These are phyloP conservation scores for Fusarium robinianum DNA, from an alignment of 2,329 filamentous ascomycete species.

Conservation along the genomic window DNA sequence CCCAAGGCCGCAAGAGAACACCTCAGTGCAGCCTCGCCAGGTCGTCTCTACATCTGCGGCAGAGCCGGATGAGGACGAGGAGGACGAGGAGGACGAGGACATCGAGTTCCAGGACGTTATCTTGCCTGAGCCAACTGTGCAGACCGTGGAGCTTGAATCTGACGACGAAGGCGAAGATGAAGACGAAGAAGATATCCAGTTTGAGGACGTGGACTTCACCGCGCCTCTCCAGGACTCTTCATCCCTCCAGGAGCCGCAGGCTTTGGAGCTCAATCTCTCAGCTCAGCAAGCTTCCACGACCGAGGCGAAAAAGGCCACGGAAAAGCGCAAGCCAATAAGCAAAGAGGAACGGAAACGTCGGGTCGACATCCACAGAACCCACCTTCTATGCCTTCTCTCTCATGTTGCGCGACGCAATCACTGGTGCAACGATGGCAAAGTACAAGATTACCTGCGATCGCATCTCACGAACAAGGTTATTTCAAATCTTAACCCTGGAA, in stretches of 20 bases:
- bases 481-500: slow-evolving; percentile 69
- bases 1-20: too few relatives aligned
- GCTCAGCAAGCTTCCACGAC: slow-evolving; percentile 46
- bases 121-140: slow-evolving; percentile 53
- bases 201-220: slow-evolving; percentile 56
- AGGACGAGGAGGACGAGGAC: slow-evolving; percentile 49
- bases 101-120: slow-evolving; percentile 57
- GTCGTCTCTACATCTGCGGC: too few relatives aligned
- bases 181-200: slow-evolving; percentile 48
- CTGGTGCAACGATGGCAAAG: slow-evolving; percentile 81
- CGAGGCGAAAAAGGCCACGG: slow-evolving; percentile 37
- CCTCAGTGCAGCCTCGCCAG: too few relatives aligned
- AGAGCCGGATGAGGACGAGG: slow-evolving; percentile 34
- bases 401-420: slow-evolving; percentile 78
- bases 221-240: slow-evolving; percentile 32
- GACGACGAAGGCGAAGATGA: slow-evolving; percentile 52
- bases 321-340: slow-evolving; percentile 57
- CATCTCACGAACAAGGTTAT: slow-evolving; percentile 69
- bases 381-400: slow-evolving; percentile 80
- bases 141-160: slow-evolving; percentile 56
- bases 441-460: slow-evolving; percentile 68
- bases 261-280: slow-evolving; percentile 58
- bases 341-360: slow-evolving; percentile 61
- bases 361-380: slow-evolving; percentile 81
- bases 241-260: slow-evolving; percentile 37